phyloP scores from a whole-genome alignment of 257 asterid species.

The Dorcoceras hygrometricum region DNA sequence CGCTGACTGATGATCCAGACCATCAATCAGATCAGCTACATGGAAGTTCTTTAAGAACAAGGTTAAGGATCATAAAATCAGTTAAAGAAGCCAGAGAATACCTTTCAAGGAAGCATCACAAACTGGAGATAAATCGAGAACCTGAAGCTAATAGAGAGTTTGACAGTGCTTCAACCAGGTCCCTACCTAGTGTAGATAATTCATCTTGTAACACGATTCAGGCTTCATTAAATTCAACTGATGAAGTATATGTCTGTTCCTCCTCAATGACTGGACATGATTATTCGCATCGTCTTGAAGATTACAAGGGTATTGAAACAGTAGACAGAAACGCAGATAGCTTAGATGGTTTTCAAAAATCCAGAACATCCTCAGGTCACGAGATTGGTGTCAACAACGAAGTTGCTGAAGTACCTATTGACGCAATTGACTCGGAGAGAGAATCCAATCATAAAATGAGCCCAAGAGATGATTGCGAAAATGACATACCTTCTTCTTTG shows the following conservation, averaged over 20 bases:
- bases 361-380: conserved; percentile 30
- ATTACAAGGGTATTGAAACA: conserved; percentile 21
- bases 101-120: conserved; percentile 52
- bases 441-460: conserved; percentile 25
- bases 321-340: conserved; percentile 29
- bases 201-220: conserved; percentile 23
- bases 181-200: conserved; percentile 27
- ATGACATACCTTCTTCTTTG: conserved; percentile 18
- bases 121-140: conserved; percentile 33
- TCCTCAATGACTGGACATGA: conserved; percentile 21
- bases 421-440: conserved; percentile 21
- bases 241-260: conserved; percentile 22
- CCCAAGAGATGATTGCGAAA: conserved; percentile 20
- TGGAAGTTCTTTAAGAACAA: conserved; percentile 33
- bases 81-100: conserved; percentile 82
- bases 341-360: conserved; percentile 23
- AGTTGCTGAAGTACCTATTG: conserved; percentile 27
- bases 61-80: conserved; percentile 62
- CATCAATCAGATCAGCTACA: conserved; percentile 18
- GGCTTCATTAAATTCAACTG: conserved; percentile 29
- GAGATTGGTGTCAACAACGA: conserved; percentile 26
- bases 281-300: conserved; percentile 23
- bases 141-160: conserved; percentile 24
- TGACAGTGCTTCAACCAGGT: conserved; percentile 22
- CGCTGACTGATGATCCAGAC: conserved; percentile 27